These are phyloP conservation scores for Agaricus subrufescens DNA, from an alignment of 768 basidiomycete genomes.

Conservation along the genomic window DNA sequence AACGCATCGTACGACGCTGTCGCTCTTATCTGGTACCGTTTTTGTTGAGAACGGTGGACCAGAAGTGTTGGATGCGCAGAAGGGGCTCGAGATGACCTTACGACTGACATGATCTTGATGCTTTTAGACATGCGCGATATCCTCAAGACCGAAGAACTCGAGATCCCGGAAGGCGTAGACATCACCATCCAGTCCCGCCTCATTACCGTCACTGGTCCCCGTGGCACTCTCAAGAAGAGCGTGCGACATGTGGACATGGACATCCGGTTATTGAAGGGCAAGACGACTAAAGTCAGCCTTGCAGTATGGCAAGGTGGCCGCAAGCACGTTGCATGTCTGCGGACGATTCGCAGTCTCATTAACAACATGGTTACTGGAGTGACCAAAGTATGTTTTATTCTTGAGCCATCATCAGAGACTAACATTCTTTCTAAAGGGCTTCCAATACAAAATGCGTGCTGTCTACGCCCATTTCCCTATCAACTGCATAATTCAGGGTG, in stretches of 20 bases:
- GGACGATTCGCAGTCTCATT: slow-evolving; percentile 93
- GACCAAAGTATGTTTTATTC: slow-evolving; percentile 63
- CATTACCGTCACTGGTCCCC: slow-evolving; percentile 88
- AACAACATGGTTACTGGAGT: slow-evolving; percentile 98
- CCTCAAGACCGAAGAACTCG: slow-evolving; percentile 89
- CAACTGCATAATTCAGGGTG: slow-evolving; percentile 90
- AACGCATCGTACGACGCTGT: slow-evolving; percentile 8
- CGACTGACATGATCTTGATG: slow-evolving; percentile 23
- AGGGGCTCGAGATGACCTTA: slow-evolving; percentile 30
- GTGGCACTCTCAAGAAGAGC: slow-evolving; percentile 89
- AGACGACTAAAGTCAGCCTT: slow-evolving; percentile 77
- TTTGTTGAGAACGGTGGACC: slow-evolving; percentile 15
- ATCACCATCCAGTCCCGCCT: slow-evolving; percentile 87
- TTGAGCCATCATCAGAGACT: neutral
- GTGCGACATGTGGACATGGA: slow-evolving; percentile 95
- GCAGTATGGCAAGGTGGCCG: slow-evolving; percentile 98
- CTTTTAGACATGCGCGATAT: slow-evolving; percentile 81
- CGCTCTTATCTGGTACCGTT: slow-evolving; percentile 17
- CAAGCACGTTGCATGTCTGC: slow-evolving; percentile 97
- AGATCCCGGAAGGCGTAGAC: slow-evolving; percentile 80
- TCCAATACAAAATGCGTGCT: slow-evolving; percentile 99
- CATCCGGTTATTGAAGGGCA: slow-evolving; percentile 76
- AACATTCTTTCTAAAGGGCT: slow-evolving; percentile 57
- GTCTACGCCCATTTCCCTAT: slow-evolving; percentile 99
- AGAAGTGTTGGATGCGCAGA: slow-evolving; percentile 30